Evolutionary conservation across 2,329 filamentous ascomycete species (phyloP), one percentile per base, ranked within the genome.

Genomic region (Xenoacremonium recifei): DNA sequence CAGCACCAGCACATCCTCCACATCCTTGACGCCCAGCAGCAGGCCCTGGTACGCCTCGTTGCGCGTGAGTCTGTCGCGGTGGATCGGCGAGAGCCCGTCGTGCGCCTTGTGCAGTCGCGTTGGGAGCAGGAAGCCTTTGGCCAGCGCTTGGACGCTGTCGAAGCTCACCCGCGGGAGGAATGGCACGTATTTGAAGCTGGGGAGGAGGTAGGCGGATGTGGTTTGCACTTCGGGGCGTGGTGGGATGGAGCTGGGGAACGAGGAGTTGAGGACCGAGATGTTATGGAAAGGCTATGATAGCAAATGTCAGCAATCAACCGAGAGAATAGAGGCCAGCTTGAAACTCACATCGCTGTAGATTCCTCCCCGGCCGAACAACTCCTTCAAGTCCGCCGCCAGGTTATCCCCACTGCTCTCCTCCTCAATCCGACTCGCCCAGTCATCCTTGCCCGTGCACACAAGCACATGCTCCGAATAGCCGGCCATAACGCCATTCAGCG

Each of bases 401-500:
- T 84, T 84, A 51, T 82, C 76, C 13, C 71, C 79, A 57, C 66
- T 76, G 54, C 84, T 80, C 45, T 95, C 89, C 18, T 95, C 84
- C 61, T 95, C 90, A 48, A 96, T 95, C 43, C 80, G 79, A 58
- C 86, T 91, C 20, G 76, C 72, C 91, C 91, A 96, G 67, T 95
- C 87, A 21, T 76, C 69, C 47, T 82, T 80, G 4, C 89, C 90
- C 0, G 90, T 95, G 48, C 86, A 91, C 12, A 96, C 75, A 9
- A 97, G 66, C 4, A 96, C 78, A 54, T 96, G 90, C 64, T 95
- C 85, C 1, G 82, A 75, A 61, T 96, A 95, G 1, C 76, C 72
- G 2, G 85, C 75, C 68, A 96, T 91, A 5, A 86, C 85, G 11
- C 87, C 87, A 59, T 87, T 84, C 32, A 96, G 70, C 15, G 77